Evolutionary conservation across 371 early-diverging fungal genomes (phyloP).

Genomic region (Parasitella parasitica): DNA sequence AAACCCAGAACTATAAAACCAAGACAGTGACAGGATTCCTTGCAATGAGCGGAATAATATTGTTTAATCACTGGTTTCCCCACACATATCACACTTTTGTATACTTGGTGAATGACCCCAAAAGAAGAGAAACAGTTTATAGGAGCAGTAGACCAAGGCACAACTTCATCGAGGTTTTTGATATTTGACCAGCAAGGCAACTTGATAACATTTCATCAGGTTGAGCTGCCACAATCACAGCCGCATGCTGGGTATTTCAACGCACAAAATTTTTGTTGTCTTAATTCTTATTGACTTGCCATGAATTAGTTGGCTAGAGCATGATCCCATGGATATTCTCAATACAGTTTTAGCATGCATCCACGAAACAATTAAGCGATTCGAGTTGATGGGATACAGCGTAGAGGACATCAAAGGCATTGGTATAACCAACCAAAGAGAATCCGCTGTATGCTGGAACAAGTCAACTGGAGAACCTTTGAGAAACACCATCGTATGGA

Average conservation of each 20-base stretch:
- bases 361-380: conserved; percentile 61
- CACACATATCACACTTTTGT: no score
- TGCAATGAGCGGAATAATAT: no score
- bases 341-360: conserved; percentile 75
- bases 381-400: conserved; percentile 61
- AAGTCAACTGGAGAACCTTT: conserved; percentile 77
- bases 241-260: conserved; percentile 78
- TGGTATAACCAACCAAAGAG: conserved; percentile 96
- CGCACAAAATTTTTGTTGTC: conserved; percentile 5
- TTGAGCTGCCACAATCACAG: conserved; percentile 75
- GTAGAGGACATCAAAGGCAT: conserved; percentile 68
- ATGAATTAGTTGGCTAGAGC: conserved; percentile 79
- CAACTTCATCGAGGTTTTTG: conserved; percentile 87
- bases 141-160: conserved; percentile 94
- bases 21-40: no score
- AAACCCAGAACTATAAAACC: no score
- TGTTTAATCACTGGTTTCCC: not conserved
- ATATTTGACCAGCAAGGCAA: conserved; percentile 79
- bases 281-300: no score
- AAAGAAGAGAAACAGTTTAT: conserved; percentile 62
- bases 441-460: conserved; percentile 91
- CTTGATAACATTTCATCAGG: conserved; percentile 74
- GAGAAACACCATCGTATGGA: conserved; percentile 94
- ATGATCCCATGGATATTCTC: conserved; percentile 80
- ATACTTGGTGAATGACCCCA: conserved; percentile 13